phyloP scores from a whole-genome alignment of 345 rosid species.

The Eucalyptus lansdowneana region DNA sequence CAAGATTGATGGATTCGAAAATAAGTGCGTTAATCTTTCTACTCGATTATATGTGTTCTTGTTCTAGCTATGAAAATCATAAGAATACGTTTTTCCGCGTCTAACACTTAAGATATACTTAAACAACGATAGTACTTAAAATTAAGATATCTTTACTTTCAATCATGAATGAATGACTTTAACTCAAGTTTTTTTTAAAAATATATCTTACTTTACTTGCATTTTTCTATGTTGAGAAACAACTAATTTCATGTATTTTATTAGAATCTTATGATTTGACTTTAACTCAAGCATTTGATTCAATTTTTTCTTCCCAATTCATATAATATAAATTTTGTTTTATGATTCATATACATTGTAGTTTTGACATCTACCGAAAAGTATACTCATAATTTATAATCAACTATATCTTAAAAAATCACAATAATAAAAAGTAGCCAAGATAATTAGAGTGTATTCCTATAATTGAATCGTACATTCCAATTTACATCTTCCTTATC shows the following conservation, averaged over 20 bases:
- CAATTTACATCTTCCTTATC: neutral
- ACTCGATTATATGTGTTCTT: too few species aligned
- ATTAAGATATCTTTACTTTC: neutral
- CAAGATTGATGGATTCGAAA: too few species aligned
- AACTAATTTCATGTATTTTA: neutral
- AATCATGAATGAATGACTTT: neutral
- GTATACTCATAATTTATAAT: neutral
- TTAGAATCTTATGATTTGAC: neutral
- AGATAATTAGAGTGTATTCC: neutral
- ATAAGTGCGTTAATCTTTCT: too few species aligned
- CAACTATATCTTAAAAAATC: neutral
- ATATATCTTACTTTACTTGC: neutral
- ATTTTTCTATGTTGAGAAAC: neutral
- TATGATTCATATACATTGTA: neutral
- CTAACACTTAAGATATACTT: neutral
- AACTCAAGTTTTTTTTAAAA: neutral
- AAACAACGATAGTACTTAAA: too few species aligned
- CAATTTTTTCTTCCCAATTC: neutral
- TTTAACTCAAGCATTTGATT: neutral
- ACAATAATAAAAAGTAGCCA: neutral
- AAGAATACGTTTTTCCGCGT: too few species aligned
- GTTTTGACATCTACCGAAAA: neutral
- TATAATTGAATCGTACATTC: neutral
- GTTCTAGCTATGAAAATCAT: too few species aligned
- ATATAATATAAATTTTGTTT: neutral